Evolutionary conservation across 106 monocot species (phyloP).

Genomic region (Alisma plantagoaquatica): DNA sequence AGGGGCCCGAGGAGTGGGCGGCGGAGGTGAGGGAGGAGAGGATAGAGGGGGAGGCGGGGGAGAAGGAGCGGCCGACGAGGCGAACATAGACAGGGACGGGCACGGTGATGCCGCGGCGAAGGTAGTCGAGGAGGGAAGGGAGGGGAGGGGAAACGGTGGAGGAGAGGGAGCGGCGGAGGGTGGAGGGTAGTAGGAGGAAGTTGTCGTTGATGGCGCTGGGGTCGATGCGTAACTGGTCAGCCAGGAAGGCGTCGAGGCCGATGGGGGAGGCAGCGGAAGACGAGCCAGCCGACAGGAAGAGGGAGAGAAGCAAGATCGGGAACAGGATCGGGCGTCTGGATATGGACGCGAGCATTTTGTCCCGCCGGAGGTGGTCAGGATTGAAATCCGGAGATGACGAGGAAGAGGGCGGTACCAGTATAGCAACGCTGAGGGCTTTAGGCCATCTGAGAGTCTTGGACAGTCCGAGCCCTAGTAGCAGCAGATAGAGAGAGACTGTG

Average conservation of each 20-base stretch:
- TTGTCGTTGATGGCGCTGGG: constrained; percentile 46
- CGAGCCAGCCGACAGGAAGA: constrained; percentile 2
- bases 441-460: no score
- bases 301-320: constrained; percentile 11
- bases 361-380: background rate
- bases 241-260: constrained; percentile 58
- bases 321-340: background rate
- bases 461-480: no score
- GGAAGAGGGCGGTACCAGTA: no score
- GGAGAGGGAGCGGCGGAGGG: constrained; percentile 31
- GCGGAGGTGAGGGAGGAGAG: constrained; percentile 38
- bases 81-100: constrained; percentile 59
- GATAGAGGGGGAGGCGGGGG: constrained; percentile 21
- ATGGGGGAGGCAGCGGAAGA: background rate
- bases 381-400: no score
- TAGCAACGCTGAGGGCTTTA: no score
- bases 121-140: constrained; percentile 11
- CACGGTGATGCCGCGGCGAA: constrained; percentile 31
- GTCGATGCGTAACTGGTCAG: constrained; percentile 28
- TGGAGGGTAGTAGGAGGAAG: constrained; percentile 31
- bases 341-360: background rate
- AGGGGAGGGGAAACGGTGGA: constrained; percentile 2
- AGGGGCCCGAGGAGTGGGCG: constrained; percentile 26
- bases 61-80: constrained; percentile 64
- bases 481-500: no score